Percentiles rank a stretch among this genome's conserved stretches.
phyloP scores from a whole-genome alignment of 2,329 filamentous ascomycete genomes.

The Aspergillus novoparasiticus region DNA sequence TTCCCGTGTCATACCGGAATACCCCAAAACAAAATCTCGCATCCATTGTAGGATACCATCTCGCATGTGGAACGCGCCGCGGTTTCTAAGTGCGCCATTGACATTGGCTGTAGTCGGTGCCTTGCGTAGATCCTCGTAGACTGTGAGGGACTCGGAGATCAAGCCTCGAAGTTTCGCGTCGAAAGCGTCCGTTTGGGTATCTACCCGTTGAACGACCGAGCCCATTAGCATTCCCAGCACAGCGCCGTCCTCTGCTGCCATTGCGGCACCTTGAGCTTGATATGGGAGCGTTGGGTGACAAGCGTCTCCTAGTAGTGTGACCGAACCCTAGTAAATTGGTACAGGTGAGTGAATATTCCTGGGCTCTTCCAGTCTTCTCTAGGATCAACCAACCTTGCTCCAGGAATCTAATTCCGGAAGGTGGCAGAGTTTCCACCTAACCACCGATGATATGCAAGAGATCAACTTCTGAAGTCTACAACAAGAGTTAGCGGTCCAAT shows the following conservation, averaged over 20 bases:
- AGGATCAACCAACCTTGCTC: constrained; percentile 22
- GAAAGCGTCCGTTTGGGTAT: constrained; percentile 9
- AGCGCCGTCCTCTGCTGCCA: constrained; percentile 66
- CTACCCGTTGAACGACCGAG: constrained; percentile 41
- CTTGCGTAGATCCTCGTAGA: constrained; percentile 23
- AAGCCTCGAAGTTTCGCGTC: too few species aligned
- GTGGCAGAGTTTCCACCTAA: constrained; percentile 68
- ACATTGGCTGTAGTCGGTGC: constrained; percentile 21
- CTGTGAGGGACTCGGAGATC: too few species aligned
- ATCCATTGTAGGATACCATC: constrained; percentile 20
- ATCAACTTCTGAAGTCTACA: constrained; percentile 35
- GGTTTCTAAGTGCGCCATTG: constrained; percentile 19
- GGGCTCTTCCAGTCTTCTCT: too few species aligned
- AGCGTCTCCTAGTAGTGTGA: constrained; percentile 52
- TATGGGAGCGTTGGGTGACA: constrained; percentile 66
- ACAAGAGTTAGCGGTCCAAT: not conserved
- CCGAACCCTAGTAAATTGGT: constrained; percentile 9
- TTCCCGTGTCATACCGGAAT: constrained; percentile 18
- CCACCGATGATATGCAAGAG: constrained; percentile 56
- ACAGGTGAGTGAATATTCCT: not conserved
- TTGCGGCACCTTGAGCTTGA: constrained; percentile 67
- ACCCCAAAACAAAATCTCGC: constrained; percentile 16
- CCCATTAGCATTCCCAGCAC: constrained; percentile 60
- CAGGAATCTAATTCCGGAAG: constrained; percentile 43
- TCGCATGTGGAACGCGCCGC: constrained; percentile 19